Conservation (phyloP, 1,284 basidiomycete species). For the Vanrija pseudolonga region DNA sequence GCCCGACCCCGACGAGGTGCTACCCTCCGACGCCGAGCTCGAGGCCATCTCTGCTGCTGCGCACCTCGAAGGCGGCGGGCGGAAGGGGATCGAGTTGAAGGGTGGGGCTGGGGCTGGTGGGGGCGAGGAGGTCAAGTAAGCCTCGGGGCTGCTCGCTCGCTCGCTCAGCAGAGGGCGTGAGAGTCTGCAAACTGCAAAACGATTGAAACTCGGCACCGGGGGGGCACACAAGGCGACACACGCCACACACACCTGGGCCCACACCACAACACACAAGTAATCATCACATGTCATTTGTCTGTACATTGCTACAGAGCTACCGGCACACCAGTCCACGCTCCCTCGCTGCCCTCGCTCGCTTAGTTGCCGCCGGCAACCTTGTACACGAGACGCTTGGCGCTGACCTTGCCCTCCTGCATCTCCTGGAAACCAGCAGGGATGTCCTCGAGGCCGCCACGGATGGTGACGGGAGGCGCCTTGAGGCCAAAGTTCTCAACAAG, state of each 20-base stretch:
- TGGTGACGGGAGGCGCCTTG: constrained; percentile 30
- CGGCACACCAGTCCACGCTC: not conserved
- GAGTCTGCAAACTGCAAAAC: too few species aligned
- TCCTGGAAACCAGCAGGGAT: constrained; percentile 26
- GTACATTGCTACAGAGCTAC: too few species aligned
- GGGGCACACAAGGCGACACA: too few species aligned
- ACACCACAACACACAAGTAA: not conserved
- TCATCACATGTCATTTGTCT: too few species aligned
- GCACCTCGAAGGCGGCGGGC: constrained; percentile 20
- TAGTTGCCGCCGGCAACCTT: constrained; percentile 2
- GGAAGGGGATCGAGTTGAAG: constrained; percentile 42
- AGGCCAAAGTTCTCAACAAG: constrained; percentile 23
- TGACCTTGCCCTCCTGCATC: constrained; percentile 21
- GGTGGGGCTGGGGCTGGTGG: constrained; percentile 41
- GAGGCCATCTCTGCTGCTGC: constrained; percentile 23
- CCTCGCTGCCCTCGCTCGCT: not conserved
- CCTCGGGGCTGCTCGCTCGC: too few species aligned
- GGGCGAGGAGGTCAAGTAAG: constrained; percentile 37
- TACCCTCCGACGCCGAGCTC: constrained; percentile 34
- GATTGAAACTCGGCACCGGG: too few species aligned
- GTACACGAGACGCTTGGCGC: constrained; percentile 13
- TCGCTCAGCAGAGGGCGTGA: too few species aligned
- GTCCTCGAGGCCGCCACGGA: constrained; percentile 27
- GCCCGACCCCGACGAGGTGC: constrained; percentile 27
- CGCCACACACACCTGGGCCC: not conserved